Base-by-base conservation (phyloP, 1,284 basidiomycete species). In the Cutaneotrichosporon cyanovorans region DNA sequence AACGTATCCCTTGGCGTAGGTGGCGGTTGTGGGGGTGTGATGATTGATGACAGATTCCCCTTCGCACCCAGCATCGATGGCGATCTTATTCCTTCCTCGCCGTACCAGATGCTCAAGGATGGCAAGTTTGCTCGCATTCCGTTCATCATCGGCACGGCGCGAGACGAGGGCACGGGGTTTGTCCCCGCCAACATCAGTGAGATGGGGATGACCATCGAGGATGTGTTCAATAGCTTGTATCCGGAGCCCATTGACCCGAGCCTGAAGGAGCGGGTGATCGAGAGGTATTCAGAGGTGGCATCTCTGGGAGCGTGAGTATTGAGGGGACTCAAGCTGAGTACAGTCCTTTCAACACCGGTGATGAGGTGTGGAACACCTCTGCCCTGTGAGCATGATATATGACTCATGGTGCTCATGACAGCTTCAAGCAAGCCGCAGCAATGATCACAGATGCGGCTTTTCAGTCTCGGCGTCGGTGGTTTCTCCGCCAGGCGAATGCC, bases 71-170 rank as follows among this genome's bases (percentile, higher is more conserved):
- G 54, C 16, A 61, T 65, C 45, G 70, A 72, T 40, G 71, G 69
- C 9, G 61, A 63, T 37, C 38, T 70, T 19, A 55, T 74, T 31
- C 58, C 65, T 11, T 57, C 57, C 23, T 58, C 59, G 4, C 61
- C 72, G n/a, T 51, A 61, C 42, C 43, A 47, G 20, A 53, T 72
- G 23, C 38, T 73, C 14, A 49, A 49, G 8, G 35, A 58, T 36
- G 67, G 66, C 18, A 40, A 55, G 30, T 65, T 69, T 43, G 58
- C 60, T 0, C 58, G 61, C 23, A 61, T 66, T 11, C 71, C 73
- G 0, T 71, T 68, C 48, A 67, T 74, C 42, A 59, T 61, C 12
- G 69, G 73, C 15, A 66, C 65, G 51, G 52, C 50, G 49, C 55
- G 59, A 22, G 69, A 71, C 46, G 69, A 71, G 62, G 28, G 34